Evolutionary conservation across 495 filamentous ascomycete species (phyloP), one percentile per base, ranked within the genome.

Genomic region (Penicillium silybi): DNA sequence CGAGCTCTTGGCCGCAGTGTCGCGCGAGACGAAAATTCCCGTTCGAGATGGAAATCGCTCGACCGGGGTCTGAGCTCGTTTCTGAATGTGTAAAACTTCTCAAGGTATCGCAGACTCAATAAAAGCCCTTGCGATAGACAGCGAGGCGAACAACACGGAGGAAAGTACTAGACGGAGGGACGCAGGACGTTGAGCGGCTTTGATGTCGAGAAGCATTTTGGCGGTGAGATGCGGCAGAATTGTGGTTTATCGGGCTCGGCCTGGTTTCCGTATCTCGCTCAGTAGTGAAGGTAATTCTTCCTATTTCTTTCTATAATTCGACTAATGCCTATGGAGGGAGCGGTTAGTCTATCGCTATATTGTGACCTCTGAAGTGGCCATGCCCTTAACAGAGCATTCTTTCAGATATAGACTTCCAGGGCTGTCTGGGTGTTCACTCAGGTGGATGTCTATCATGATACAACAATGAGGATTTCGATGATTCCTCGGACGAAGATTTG

Each of bases 1-100:
- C 54, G 41, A 46, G 52, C 53, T 43, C 38, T 53, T 46, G 58
- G 51, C 49, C 55, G 58, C 51, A 47, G 46, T 55, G 39, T 52
- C 40, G 50, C 56, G 51, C 53, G 23, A 52, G 48, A 62, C 47
- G 57, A 65, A 64, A 60, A 58, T 60, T 65, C 56, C 53, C 41
- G 48, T 44, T 48, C 32, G 40, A 32, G 48, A 41, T 56, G n/a
- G 41, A 39, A 23, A 29, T 48, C 45, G 47, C 52, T 56, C 46
- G 43, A 56, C 42, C 1, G 16, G 39, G 29, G 25, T 13, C 6
- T 22, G 20, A 17, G 23, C 5, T 19, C 9, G 11, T 56, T 6
- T 26, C 6, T n/a, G 4, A 10, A 3, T 13, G 2, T 7, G n/a
- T 11, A 0, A 22, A 17, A 37, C 18, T 29, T 23, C 3, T 18